phyloP scores from a whole-genome alignment of 2,329 filamentous ascomycete genomes.

The Emydomyces testavorans region DNA sequence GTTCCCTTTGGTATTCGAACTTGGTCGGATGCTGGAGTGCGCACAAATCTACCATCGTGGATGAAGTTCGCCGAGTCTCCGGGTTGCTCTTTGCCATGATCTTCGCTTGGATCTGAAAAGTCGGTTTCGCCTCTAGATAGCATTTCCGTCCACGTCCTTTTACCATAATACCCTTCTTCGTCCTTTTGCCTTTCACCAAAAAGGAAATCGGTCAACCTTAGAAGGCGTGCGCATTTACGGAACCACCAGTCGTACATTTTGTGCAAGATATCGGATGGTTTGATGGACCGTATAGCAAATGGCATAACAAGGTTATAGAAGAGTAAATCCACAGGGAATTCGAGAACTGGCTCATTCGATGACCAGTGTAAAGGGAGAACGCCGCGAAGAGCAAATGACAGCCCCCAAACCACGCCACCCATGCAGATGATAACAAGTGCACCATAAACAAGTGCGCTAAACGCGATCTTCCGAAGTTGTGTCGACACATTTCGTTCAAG shows the following conservation, averaged over 20 bases:
- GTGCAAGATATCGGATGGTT: conserved; percentile 73
- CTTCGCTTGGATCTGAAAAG: conserved; percentile 14
- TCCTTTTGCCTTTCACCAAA: conserved; percentile 73
- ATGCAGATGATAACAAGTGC: conserved; percentile 85
- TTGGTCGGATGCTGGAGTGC: conserved; percentile 88
- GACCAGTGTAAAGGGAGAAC: conserved; percentile 90
- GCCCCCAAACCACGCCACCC: conserved; percentile 90
- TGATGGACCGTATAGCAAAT: conserved; percentile 68
- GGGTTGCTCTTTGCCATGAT: conserved; percentile 34
- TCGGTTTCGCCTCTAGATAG: conserved; percentile 20
- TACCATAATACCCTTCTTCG: conserved; percentile 61
- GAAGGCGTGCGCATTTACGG: conserved; percentile 62
- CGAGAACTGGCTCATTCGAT: conserved; percentile 79
- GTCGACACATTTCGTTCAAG: conserved; percentile 84
- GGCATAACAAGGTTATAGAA: conserved; percentile 98
- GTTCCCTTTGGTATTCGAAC: conserved; percentile 82
- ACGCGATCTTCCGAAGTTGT: conserved; percentile 89
- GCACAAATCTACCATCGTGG: conserved; percentile 69
- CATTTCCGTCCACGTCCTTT: conserved; percentile 46
- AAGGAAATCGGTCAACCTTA: conserved; percentile 83
- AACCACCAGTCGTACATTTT: conserved; percentile 95
- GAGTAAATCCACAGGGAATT: conserved; percentile 85
- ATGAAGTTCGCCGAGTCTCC: conserved; percentile 36
- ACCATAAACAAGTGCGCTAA: conserved; percentile 91
- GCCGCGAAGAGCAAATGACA: conserved; percentile 54